Evolutionary conservation across 345 rosid genomes (phyloP).

Genomic region (Noccaea caerulescens): DNA sequence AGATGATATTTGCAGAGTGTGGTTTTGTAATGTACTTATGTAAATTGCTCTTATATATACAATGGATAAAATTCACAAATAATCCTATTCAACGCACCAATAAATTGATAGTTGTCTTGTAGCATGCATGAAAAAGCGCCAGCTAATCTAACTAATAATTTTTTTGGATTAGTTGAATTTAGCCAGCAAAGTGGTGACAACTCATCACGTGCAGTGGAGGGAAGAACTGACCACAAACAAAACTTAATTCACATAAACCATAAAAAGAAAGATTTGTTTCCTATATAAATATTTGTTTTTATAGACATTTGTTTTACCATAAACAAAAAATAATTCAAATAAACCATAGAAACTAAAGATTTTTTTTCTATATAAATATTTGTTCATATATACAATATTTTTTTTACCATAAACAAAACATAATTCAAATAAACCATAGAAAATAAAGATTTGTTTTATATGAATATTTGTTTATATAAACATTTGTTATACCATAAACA

Average conservation of each 20-base stretch:
- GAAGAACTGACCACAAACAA: too few relatives aligned
- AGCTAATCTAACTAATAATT: neutral
- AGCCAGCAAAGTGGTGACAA: neutral
- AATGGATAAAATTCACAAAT: too few relatives aligned
- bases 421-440: neutral
- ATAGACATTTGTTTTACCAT: too few relatives aligned
- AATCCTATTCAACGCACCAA: neutral
- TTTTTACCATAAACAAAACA: neutral
- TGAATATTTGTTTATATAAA: too few relatives aligned
- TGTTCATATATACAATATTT: neutral
- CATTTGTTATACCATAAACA: too few relatives aligned
- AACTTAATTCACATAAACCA: neutral
- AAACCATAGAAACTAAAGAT: too few relatives aligned
- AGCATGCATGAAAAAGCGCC: neutral
- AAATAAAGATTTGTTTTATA: neutral
- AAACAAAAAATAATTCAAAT: too few relatives aligned
- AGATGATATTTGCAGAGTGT: too few relatives aligned
- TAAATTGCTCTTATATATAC: too few relatives aligned
- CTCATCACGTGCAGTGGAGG: neutral
- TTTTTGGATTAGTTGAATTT: neutral
- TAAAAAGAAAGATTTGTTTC: neutral
- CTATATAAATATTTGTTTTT: too few relatives aligned
- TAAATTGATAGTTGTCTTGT: neutral
- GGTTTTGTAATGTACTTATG: too few relatives aligned
- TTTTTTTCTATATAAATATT: too few relatives aligned